Base-by-base conservation (phyloP, 176 grass and related monocot species). In the Rhynchospora tenuis region DNA sequence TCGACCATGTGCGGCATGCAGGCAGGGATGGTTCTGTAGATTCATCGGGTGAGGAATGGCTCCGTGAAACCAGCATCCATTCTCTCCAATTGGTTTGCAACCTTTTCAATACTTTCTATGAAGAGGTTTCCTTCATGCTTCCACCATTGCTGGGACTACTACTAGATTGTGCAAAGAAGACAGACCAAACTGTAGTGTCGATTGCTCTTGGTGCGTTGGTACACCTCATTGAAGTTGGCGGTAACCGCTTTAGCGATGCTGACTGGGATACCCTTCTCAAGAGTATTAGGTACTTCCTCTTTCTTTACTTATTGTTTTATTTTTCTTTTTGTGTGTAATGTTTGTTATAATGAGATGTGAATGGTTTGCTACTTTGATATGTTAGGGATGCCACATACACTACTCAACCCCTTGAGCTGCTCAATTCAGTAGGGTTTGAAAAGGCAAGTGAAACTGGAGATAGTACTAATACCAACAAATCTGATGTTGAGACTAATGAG, bases 121-220 rank as follows among this genome's bases (percentile, higher is more conserved):
- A 95, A 93, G 97, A 99, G 90, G 97, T 99, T 33, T 96, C 89
- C 33, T 99, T 99, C 88, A 99, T 99, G 97, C 97, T 99, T 85
- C 97, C 97, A 69, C 97, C 93, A 59, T 88, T 99, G 80, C 87
- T 99, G 52, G 88, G 89, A 24, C 86, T 99, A 85, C 91, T 99
- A n/a, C 89, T 99, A 59, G 97, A 96, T 86, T 99, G 97, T 92
- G 97, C 97, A 83, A 99, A 96, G 91, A 99, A 96, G 91, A 89
- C 93, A 83, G 97, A 99, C 63, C 97, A 99, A 91, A 99, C 93
- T 56, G 97, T 99, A 1, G 91, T 99, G 87, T 99, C 93, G 56
- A 99, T 99, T 67, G 82, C 97, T 76, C 93, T 99, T 65, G 97
- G 97, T 57, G 93, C 97, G 65, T 91, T 99, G 83, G 97, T 93